Percentiles rank a stretch among this genome's conserved stretches.
Conservation (phyloP, 169 alveolate species). For the Eimeria sp. region DNA sequence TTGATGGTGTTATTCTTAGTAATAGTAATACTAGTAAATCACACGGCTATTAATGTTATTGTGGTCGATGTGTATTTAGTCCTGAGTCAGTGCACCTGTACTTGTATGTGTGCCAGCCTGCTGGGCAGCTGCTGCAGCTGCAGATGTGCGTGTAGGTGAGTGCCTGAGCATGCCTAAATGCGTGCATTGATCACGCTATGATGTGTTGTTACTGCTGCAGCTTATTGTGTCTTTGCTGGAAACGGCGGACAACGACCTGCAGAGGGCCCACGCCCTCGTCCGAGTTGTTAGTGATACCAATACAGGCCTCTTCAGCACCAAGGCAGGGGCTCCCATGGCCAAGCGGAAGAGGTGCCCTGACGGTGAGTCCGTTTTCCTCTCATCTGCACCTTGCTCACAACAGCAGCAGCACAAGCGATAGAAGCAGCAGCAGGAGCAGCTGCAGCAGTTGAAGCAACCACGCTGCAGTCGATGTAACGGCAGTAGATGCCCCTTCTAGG, state of each 20-base stretch:
- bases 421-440: background rate
- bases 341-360: slow-evolving; percentile 52
- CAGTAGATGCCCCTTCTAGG: background rate
- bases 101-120: background rate
- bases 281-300: slow-evolving; percentile 74
- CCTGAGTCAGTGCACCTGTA: background rate
- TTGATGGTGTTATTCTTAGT: too few relatives aligned
- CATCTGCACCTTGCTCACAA: background rate
- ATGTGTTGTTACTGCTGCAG: slow-evolving; percentile 14
- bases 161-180: background rate
- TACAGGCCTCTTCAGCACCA: slow-evolving; percentile 10
- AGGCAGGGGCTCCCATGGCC: slow-evolving; percentile 12
- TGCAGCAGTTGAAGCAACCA: background rate
- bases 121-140: background rate
- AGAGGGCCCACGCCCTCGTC: slow-evolving; percentile 72
- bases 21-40: too few relatives aligned
- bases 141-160: background rate
- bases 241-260: slow-evolving; percentile 71
- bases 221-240: slow-evolving; percentile 72
- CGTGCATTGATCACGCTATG: background rate
- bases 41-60: too few relatives aligned
- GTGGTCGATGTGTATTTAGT: too few relatives aligned
- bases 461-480: background rate
- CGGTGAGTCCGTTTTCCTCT: background rate
- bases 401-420: background rate